These are phyloP conservation scores for Tritrichomonas musculus DNA, from an alignment of 208 protist species.

Conservation along the genomic window DNA sequence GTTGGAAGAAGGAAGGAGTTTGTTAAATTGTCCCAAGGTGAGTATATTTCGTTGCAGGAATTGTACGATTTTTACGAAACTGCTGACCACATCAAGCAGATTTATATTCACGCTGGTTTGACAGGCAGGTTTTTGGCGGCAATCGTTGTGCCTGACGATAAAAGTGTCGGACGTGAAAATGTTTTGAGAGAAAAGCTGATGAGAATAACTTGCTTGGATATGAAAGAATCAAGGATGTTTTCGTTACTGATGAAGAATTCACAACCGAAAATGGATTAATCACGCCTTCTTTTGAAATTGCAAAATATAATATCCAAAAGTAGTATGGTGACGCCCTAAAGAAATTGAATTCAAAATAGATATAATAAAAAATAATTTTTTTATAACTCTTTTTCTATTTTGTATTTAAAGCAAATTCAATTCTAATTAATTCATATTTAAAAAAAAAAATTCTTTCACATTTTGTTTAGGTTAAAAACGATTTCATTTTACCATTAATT, in stretches of 20 bases:
- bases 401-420: no score
- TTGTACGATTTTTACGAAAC: neutral
- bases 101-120: constrained; percentile 13
- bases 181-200: neutral
- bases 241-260: constrained; percentile 37
- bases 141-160: neutral
- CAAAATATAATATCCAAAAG: no score
- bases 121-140: neutral
- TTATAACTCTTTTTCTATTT: no score
- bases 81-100: neutral
- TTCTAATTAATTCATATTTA: no score
- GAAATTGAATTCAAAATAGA: neutral
- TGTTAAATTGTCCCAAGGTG: neutral
- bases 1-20: constrained; percentile 20
- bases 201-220: constrained; percentile 36
- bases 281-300: constrained; percentile 49
- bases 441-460: no score
- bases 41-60: constrained; percentile 9
- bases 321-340: no score
- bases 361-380: no score
- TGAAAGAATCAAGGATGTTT: constrained; percentile 35
- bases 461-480: no score
- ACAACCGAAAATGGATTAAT: constrained; percentile 47
- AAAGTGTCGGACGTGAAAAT: neutral
- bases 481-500: no score